These are phyloP conservation scores for Macrophomina phaseolina DNA, from an alignment of 2,329 filamentous ascomycete genomes.

Conservation along the genomic window DNA sequence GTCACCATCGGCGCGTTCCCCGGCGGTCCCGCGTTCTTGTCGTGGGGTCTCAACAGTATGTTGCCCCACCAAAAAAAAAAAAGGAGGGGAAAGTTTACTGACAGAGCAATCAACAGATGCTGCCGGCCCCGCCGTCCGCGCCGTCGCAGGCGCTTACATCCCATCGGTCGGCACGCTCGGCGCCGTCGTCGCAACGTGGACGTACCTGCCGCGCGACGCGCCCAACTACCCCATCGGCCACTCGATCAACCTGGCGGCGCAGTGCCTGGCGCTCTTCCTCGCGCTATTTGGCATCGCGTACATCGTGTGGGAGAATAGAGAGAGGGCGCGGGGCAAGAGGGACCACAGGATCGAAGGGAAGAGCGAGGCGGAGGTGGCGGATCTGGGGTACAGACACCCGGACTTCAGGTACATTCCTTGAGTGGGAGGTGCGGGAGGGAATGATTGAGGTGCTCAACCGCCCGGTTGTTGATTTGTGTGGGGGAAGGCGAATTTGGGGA, in stretches of 20 bases:
- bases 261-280: conserved; percentile 53
- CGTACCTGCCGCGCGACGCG: conserved; percentile 47
- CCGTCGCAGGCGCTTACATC: conserved; percentile 62
- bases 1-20: conserved; percentile 63
- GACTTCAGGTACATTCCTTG: conserved; percentile 61
- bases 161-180: conserved; percentile 58
- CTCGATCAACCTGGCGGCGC: conserved; percentile 62
- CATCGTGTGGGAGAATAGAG: conserved; percentile 60
- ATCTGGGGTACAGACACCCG: conserved; percentile 61
- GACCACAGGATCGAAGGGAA: conserved; percentile 57
- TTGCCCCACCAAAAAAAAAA: conserved; percentile 23
- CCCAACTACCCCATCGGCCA: conserved; percentile 50
- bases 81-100: conserved; percentile 26
- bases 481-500: not conserved
- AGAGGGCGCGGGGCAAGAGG: conserved; percentile 55
- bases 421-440: not conserved
- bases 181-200: conserved; percentile 62
- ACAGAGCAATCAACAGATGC: conserved; percentile 48
- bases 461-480: not conserved
- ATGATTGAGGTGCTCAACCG: not conserved
- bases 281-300: conserved; percentile 58
- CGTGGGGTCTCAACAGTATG: conserved; percentile 63
- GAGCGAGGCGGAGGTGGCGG: conserved; percentile 52
- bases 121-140: conserved; percentile 61
- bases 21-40: conserved; percentile 63